Conservation (phyloP, 495 filamentous ascomycete species). For the Penicillium waksmanii region DNA sequence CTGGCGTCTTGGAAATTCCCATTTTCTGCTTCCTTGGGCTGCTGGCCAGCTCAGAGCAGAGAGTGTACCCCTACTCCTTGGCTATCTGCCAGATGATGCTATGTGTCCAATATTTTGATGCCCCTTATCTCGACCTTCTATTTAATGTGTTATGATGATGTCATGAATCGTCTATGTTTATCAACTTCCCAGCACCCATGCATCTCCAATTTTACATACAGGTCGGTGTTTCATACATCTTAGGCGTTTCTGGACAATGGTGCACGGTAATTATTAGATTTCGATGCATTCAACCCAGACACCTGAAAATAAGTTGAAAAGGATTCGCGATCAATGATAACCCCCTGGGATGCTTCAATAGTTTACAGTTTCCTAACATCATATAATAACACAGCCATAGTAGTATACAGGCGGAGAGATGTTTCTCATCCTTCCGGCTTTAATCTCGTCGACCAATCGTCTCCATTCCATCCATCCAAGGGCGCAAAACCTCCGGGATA, state of each 20-base stretch:
- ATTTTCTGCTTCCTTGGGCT: constrained; percentile 10
- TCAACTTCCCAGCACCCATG: not conserved
- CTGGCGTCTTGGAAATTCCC: constrained; percentile 4
- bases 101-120: constrained; percentile 20
- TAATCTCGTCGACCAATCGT: constrained; percentile 50
- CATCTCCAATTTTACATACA: not conserved
- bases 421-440: not conserved
- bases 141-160: constrained; percentile 33
- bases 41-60: constrained; percentile 20
- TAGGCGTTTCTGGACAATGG: no score
- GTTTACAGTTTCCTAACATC: not conserved
- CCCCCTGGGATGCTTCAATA: not conserved
- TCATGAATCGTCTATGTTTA: not conserved
- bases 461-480: constrained; percentile 79
- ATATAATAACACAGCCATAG: not conserved
- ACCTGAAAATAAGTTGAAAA: not conserved
- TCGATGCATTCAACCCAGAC: no score
- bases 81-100: constrained; percentile 21
- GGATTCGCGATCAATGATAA: constrained; percentile 1
- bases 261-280: no score
- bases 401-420: not conserved
- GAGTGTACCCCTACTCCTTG: constrained; percentile 9
- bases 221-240: no score
- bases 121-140: constrained; percentile 2
- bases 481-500: constrained; percentile 76